Base-by-base conservation (phyloP, 306 rosid genomes). In the Cucurbita ficifolia region DNA sequence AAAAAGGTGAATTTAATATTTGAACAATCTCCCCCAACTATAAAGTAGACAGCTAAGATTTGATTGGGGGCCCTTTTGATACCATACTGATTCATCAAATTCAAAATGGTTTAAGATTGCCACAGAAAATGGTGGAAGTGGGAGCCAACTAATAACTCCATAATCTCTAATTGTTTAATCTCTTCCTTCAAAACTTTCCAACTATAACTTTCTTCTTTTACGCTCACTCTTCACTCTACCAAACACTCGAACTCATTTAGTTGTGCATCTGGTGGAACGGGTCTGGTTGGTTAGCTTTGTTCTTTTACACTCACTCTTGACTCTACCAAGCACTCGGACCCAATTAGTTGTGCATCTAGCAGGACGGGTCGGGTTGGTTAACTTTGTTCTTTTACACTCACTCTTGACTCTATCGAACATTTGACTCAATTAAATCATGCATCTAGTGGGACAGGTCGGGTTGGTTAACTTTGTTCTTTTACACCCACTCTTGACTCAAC, bases 271-370 rank as follows among this genome's bases (percentile, higher is more conserved):
- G 2, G 29, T 1, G 2, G 33, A 3, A 29, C 3, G 33, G 33
- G 33, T 29, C 3, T 1, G 4, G 3, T 2, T 29, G 4, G 33
- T 29, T 6, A 6, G 6, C 40, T 43, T 68, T 68, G 3, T 36
- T 68, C 55, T 67, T 67, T 67, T 42, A 65, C 52, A 40, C 72
- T 65, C 72, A 42, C 36, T 65, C 72, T 21, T 42, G 53, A 42
- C 53, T 18, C 38, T 18, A 13, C 35, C 10, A 43, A 21, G 5
- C 22, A 29, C 11, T 62, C 39, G 0, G 3, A 39, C 70, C 35
- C 10, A 13, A 29, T 58, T 12, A 29, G 33, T 29, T 29, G 33
- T 2, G 33, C 0, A 29, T 29, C 24, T 22, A 29, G 33, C 1
- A 3, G 3, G 0, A 29, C 33, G 33, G 33, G 33, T 29, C 33